Base-by-base conservation (phyloP, 2,329 filamentous ascomycete genomes). In the Helotiales sp. region DNA sequence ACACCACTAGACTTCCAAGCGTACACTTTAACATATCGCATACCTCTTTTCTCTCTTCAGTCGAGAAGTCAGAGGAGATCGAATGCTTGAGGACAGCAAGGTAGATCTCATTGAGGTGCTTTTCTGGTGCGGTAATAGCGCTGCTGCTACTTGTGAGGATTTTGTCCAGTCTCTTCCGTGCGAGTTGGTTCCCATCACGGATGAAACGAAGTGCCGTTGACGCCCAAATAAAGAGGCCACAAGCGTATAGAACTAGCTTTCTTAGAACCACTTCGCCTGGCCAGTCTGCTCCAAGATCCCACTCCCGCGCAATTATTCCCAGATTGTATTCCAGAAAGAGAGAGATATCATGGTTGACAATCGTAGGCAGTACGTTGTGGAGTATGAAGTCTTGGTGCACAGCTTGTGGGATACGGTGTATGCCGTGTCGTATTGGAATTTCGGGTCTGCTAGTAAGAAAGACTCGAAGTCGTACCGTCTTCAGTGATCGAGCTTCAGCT, bases 291-390 rank as follows among this genome's bases (percentile, higher is more conserved):
- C 30, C 59, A 28, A 67, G 60, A 61, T n/a, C 40, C 34, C 17
- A 61, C 32, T 66, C 58, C 11, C 40, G 58, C 37, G 49, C 30
- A 43, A 66, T 66, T 49, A 49, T 40, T 37, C 52, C 50, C 32
- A 70, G 43, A 50, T 72, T 20, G 30, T 69, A 15, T 34, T 69
- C 60, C 37, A 77, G 52, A 68, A 71, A 77, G 2, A 70, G 26
- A 47, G 40, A 63, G 47, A 79, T 77, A 54, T 79, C 76, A 32
- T 72, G 67, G 24, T 75, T 68, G 26, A 77, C 69, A 20, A 71
- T 72, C 17, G 64, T 11, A 32, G 22, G 65, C 24, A 52, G 24
- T 54, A 75, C 67, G 57, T 71, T 55, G 28, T 75, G 68, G 50
- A 77, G 73, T 8, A 73, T 61, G 59, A 76, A 70, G 62, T 61